Percentiles rank a stretch among this genome's conserved stretches.
Evolutionary conservation across 2,329 filamentous ascomycete genomes (phyloP).

Genomic region (Chlorencoelia australis): DNA sequence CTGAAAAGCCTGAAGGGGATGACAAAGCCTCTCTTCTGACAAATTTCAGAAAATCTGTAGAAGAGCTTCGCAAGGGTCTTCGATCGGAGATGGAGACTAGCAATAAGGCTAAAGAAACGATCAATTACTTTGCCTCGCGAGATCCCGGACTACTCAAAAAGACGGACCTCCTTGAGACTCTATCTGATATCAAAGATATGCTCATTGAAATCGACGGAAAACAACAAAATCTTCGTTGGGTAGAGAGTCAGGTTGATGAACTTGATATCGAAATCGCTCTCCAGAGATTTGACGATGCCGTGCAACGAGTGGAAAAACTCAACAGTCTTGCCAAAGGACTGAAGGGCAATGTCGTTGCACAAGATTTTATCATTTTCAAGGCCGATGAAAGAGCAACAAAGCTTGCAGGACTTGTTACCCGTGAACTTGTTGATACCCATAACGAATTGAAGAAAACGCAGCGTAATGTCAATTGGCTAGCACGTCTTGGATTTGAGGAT

Average conservation of each 20-base stretch:
- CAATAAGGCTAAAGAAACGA: slow-evolving; percentile 73
- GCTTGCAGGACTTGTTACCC: slow-evolving; percentile 65
- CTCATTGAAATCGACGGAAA: slow-evolving; percentile 94
- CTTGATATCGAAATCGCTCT: slow-evolving; percentile 93
- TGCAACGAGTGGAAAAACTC: slow-evolving; percentile 74
- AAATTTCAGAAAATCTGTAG: slow-evolving; percentile 85
- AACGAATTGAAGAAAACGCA: slow-evolving; percentile 69
- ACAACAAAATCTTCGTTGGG: slow-evolving; percentile 91
- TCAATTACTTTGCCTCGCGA: slow-evolving; percentile 75
- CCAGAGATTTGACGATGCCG: slow-evolving; percentile 78
- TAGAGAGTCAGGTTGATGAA: slow-evolving; percentile 90
- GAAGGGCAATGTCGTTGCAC: slow-evolving; percentile 76
- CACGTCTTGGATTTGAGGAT: slow-evolving; percentile 82
- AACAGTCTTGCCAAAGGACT: slow-evolving; percentile 69
- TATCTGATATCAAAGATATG: slow-evolving; percentile 74
- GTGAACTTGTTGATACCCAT: slow-evolving; percentile 68
- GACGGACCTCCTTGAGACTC: slow-evolving; percentile 66
- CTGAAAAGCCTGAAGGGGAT: slow-evolving; percentile 66
- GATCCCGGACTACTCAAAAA: slow-evolving; percentile 70
- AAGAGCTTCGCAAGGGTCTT: slow-evolving; percentile 77
- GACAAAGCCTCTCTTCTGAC: slow-evolving; percentile 76
- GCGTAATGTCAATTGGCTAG: slow-evolving; percentile 74
- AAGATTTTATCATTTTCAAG: slow-evolving; percentile 87
- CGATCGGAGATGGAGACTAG: slow-evolving; percentile 82
- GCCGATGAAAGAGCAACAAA: slow-evolving; percentile 75